Base-by-base conservation (phyloP, 306 rosid species). In the Ammopiptanthus mongolicus region DNA sequence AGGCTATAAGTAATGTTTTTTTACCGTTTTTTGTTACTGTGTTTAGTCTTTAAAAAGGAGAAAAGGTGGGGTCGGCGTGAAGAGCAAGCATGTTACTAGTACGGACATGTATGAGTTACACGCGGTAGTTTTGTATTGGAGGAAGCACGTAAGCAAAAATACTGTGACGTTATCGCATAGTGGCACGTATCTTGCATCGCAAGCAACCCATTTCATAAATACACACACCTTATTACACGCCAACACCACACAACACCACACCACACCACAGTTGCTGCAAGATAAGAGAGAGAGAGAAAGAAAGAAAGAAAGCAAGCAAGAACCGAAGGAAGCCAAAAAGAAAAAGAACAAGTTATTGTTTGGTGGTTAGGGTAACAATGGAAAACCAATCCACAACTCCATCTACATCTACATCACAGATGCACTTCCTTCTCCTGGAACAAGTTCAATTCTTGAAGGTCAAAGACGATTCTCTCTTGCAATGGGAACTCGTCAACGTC, bases 401-500 rank as follows among this genome's bases (percentile, higher is more conserved):
- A 0, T n/a, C 10, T 0, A 15, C 67, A 2, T 60, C 46, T n/a
- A n/a, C 46, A 2, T 15, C 39, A 44, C 6, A 34, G 64, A 71
- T 81, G 82, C 80, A 75, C 41, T 85, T 81, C 42, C 86, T 85
- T 60, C 57, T 55, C 52, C 86, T 67, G 11, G 80, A 77, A 36
- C 87, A 89, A 53, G 90, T 83, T 69, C 83, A 83, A 15, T 79
- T 87, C 53, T 3, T 87, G 71, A 58, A 78, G 15, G 80, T 80
- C 0, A 76, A 77, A 0, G 88, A 83, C 4, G 91, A 81, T 33
- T 76, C 72, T 28, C 81, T 90, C 1, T 81, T 88, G 0, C 84
- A 83, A 53, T 93, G 98, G 98, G 79, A 78, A 59, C 75, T 83
- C 48, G 79, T 80, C 48, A 42, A 85, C 18, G 80, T 78, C 0